Percentiles rank a stretch among this genome's conserved stretches.
Evolutionary conservation across 306 rosid species (phyloP).

Genomic region (Ochetophila trinervis): DNA sequence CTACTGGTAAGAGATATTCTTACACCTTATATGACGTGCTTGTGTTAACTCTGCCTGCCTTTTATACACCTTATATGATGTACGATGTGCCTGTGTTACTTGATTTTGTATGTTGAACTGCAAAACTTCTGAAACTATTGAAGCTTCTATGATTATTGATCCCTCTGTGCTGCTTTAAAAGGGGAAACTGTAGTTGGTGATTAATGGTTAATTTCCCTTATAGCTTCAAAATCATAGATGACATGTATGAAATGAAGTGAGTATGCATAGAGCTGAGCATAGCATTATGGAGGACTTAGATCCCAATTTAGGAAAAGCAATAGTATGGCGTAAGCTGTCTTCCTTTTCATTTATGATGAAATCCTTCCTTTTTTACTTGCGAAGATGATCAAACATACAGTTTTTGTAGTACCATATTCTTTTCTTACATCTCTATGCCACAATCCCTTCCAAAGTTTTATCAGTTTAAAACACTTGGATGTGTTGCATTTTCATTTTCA

Average conservation of each 20-base stretch:
- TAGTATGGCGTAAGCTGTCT: neutral
- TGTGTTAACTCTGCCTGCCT: slow-evolving; percentile 4
- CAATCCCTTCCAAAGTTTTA: too few species aligned
- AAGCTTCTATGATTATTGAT: slow-evolving; percentile 9
- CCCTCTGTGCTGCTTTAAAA: slow-evolving; percentile 16
- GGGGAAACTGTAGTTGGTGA: slow-evolving; percentile 22
- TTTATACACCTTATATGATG: neutral
- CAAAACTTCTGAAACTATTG: neutral
- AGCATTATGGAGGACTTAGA: neutral
- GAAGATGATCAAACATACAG: too few species aligned
- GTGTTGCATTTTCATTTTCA: too few species aligned
- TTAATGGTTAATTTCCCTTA: slow-evolving; percentile 6
- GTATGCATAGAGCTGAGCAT: neutral
- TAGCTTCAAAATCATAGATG: neutral
- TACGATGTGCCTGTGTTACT: neutral
- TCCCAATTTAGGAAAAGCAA: neutral
- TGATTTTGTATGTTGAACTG: neutral
- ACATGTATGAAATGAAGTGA: neutral
- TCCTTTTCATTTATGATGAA: too few species aligned
- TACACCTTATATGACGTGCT: slow-evolving; percentile 1
- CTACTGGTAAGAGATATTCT: slow-evolving; percentile 55
- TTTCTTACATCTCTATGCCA: too few species aligned
- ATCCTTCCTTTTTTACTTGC: neutral
- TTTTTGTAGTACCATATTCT: too few species aligned
- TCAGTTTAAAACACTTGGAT: too few species aligned